Percentiles rank a stretch among this genome's conserved stretches.
phyloP scores from a whole-genome alignment of 495 filamentous ascomycete genomes.

The Talaromyces liani region DNA sequence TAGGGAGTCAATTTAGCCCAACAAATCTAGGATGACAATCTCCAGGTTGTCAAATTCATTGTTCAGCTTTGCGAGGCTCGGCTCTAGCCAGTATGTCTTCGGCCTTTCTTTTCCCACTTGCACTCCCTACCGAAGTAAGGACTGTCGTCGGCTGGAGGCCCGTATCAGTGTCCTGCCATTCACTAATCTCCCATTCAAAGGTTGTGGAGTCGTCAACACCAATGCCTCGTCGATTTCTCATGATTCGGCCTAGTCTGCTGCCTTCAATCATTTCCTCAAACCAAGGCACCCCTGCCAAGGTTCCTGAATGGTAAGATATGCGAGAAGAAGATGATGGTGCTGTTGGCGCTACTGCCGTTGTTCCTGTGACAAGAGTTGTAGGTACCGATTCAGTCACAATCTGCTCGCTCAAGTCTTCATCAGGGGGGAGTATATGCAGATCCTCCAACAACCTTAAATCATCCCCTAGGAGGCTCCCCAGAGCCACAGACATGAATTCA shows the following conservation, averaged over 20 bases:
- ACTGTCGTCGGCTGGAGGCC: not conserved
- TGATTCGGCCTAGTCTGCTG: constrained; percentile 60
- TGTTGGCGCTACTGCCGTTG: constrained; percentile 4
- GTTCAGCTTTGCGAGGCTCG: not conserved
- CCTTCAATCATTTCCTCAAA: constrained; percentile 75
- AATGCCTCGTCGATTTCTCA: constrained; percentile 48
- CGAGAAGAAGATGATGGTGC: constrained; percentile 6
- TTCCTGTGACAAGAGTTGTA: not conserved
- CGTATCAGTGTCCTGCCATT: constrained; percentile 54
- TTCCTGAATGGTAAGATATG: constrained; percentile 25
- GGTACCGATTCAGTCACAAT: not conserved
- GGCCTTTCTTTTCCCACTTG: constrained; percentile 6
- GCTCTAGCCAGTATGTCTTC: not conserved
- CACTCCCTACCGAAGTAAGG: not conserved
- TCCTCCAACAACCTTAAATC: constrained; percentile 64
- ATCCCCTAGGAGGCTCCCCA: constrained; percentile 59
- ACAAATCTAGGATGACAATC: not conserved
- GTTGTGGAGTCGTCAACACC: constrained; percentile 48
- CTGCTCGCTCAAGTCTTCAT: constrained; percentile 29
- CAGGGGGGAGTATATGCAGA: constrained; percentile 50
- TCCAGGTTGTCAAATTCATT: not conserved
- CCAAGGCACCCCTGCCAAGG: constrained; percentile 60
- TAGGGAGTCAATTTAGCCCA: not conserved
- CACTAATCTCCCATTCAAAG: constrained; percentile 79
- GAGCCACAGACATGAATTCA: constrained; percentile 65